Percentiles rank a stretch among this genome's conserved stretches.
phyloP scores from a whole-genome alignment of 768 basidiomycete species.

The Kwoniella mangroviensis region DNA sequence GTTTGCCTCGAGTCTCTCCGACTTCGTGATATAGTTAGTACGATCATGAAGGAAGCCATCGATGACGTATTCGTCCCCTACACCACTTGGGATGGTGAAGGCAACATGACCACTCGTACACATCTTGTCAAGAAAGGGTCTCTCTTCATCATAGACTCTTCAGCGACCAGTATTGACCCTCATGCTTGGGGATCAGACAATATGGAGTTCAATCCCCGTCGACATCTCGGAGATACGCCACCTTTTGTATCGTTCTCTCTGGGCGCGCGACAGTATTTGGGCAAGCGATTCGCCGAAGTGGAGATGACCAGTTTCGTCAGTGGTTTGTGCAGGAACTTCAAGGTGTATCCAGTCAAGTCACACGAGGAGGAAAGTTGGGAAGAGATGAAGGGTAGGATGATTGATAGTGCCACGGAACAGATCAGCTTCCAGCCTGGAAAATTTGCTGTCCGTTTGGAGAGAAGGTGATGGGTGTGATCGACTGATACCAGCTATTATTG shows the following conservation, averaged over 20 bases:
- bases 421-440: conserved; percentile 41
- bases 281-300: conserved; percentile 43
- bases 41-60: conserved; percentile 28
- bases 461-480: conserved; percentile 1
- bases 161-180: conserved; percentile 32
- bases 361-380: conserved; percentile 28
- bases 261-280: conserved; percentile 37
- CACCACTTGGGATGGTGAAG: conserved; percentile 34
- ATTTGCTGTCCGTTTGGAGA: conserved; percentile 32
- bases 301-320: conserved; percentile 37
- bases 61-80: conserved; percentile 35
- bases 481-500: neutral
- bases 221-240: conserved; percentile 15
- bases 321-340: conserved; percentile 26
- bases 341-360: conserved; percentile 16
- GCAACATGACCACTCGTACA: conserved; percentile 21
- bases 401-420: conserved; percentile 31
- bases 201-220: conserved; percentile 23
- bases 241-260: conserved; percentile 28
- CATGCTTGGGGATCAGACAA: conserved; percentile 26
- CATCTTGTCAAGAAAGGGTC: conserved; percentile 34
- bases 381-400: conserved; percentile 35
- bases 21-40: conserved; percentile 38
- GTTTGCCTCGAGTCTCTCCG: conserved; percentile 36
- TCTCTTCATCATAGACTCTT: conserved; percentile 33